A percentile compares a stretch with the other conserved stretches of the same genome.
Conservation (phyloP, 2,329 filamentous ascomycete genomes). For the Aulographum hederae region DNA sequence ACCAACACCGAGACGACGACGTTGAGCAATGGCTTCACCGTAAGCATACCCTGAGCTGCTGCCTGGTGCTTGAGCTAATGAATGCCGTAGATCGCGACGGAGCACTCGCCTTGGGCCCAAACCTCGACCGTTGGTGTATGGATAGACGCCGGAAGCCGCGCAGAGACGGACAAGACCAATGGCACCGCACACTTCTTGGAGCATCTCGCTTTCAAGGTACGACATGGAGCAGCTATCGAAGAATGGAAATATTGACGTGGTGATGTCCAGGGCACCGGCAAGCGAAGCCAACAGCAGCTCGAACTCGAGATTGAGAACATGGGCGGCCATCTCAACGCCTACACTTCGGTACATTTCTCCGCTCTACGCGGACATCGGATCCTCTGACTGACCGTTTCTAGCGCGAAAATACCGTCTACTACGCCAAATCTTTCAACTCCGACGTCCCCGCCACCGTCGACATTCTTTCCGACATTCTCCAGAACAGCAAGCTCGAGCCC, state of each 20-base stretch:
- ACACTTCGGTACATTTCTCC: conserved; percentile 66
- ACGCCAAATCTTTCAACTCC: conserved; percentile 96
- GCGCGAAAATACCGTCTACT: conserved; percentile 99
- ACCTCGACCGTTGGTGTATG: conserved; percentile 96
- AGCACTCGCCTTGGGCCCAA: conserved; percentile 95
- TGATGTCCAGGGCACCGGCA: conserved; percentile 58
- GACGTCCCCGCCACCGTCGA: conserved; percentile 94
- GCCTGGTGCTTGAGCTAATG: conserved; percentile 4
- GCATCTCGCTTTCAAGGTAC: conserved; percentile 98
- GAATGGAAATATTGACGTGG: no score
- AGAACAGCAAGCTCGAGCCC: conserved; percentile 95
- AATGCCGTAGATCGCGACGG: conserved; percentile 65
- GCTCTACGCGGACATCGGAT: conserved; percentile 5
- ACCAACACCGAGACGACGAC: conserved; percentile 91
- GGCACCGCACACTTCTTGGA: conserved; percentile 99
- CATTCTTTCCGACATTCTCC: conserved; percentile 96
- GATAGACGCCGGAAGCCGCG: conserved; percentile 97
- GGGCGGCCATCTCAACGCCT: conserved; percentile 97
- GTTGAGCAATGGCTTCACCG: conserved; percentile 92
- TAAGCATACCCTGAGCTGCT: conserved; percentile 29
- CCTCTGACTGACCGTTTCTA: conserved; percentile 8
- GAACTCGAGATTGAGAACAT: conserved; percentile 99
- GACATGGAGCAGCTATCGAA: conserved; percentile 3
- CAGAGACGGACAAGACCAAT: conserved; percentile 97
- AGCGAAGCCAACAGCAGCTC: conserved; percentile 88